Base-by-base conservation (phyloP, 1,139 yeast species). In the Pichia sp. region DNA sequence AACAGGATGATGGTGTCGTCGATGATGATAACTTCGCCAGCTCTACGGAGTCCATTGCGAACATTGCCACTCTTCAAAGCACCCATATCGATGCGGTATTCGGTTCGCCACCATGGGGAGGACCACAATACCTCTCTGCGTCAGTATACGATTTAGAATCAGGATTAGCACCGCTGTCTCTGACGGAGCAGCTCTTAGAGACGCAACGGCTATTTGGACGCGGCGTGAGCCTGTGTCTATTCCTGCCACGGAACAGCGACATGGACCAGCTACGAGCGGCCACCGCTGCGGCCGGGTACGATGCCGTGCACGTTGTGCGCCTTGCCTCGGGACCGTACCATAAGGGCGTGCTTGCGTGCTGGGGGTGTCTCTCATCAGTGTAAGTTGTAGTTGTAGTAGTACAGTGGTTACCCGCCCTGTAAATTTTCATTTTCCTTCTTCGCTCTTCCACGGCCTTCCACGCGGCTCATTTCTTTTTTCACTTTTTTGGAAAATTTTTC, bases 91-190 rank as follows among this genome's bases (percentile, higher is more conserved):
- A 83, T 50, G 67, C 83, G 30, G 67, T 82, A 5, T 87, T 86
- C 58, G 71, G 78, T 19, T 85, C 95, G 6, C 97, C 97, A 1
- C 97, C 97, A 0, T 91, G 98, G 98, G 97, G 97, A 13, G 98
- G 98, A 0, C 86, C 93, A 0, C 54, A 60, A 3, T 91, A 88
- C 58, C 58, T 63, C 26, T 50, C 62, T 11, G 44, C 52, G 3
- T 63, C 63, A 0, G 48, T 55, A 0, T 83, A 74, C 60, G 76
- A 77, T 45, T 50, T 75, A 17, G 77, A 74, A 56, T 72, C 76
- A 41, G 16, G 9, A 12, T 50, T 75, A 13, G 57, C 58, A 35
- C 88, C 93, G 2, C 60, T 77, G 35, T 59, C 64, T 0, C 49
- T 81, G 3, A 59, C 64, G n/a, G 53, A 58, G 16, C 53, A 79